Base-by-base conservation (phyloP, 352 stramenopile genomes). In the Pythium diclinum region DNA sequence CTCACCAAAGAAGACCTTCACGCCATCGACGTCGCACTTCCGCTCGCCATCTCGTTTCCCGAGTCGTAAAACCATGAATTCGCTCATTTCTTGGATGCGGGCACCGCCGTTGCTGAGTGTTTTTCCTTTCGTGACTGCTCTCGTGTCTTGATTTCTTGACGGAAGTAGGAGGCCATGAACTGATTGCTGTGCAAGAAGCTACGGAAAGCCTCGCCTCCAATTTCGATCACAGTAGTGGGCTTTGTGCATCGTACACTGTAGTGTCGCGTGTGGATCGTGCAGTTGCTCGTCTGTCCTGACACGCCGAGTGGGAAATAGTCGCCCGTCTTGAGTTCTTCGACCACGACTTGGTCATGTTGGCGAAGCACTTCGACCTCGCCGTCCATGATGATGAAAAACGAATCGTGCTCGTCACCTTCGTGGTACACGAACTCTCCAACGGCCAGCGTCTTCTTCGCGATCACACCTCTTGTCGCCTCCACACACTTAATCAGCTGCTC, bases 251-350 rank as follows among this genome's bases (percentile, higher is more conserved):
- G 79, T 46, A 91, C 83, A 25, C 81, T 94, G 44, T 83, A 85
- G 64, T 89, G 81, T 19, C 85, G 83, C 52, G 73, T 89, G 58
- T 77, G 66, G 67, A 92, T 89, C 48, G 85, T 89, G 54, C 73
- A 85, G 25, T 78, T 75, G 56, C 72, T 73, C 9, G 79, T 88
- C 68, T 89, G 72, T 2, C 81, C 83, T 1, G 85, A 89, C 13
- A 92, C 85, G 2, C 85, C 85, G 0, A 94, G 71, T 9, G 85
- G 85, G 62, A 94, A 94, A 67, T 91, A 94, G 61, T 91, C 85
- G 6, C 85, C 85, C 2, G 77, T 70, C 17, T 81, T 70, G 14
- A 94, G 71, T 57, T 88, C 73, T 58, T 94, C 85, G 14, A 94
- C 81, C 3, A 92, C 77, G 16, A 94, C 66, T 21, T 81, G 64